Base-by-base conservation (phyloP, 2,329 filamentous ascomycete genomes). In the Talaromyces sp. region DNA sequence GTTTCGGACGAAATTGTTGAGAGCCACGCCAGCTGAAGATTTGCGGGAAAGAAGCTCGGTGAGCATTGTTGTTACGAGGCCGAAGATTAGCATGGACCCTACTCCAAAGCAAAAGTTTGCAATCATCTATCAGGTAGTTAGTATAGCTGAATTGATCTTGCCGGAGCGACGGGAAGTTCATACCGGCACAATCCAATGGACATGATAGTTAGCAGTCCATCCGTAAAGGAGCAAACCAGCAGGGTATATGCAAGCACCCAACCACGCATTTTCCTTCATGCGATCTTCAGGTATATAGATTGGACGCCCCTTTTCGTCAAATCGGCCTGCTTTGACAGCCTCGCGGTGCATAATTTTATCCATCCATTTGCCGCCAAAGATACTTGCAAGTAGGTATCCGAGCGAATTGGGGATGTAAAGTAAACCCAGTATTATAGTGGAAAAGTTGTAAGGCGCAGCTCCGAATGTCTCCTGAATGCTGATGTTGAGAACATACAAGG, bases 1-100 rank as follows among this genome's bases (percentile, higher is more conserved):
- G 65, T 93, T 94, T 50, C 89, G 78, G 53, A 89, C 79, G 66
- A 93, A 89, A 69, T 93, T 93, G 72, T 93, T 92, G 43, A 92
- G 78, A 0, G 89, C 90, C 2, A 93, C 88, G 1, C 89, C 89
- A 10, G 83, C 83, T 3, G 85, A 88, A 52, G 86, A 87, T 62
- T 81, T 80, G 41, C 83, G 80, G 13, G 88, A 88, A 79, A 93
- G 87, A 67, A 93, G 91, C 68, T 94, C 89, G 0, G 89, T 93
- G 63, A 94, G 77, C 88, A 94, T 91, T 0, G 90, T 94, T 0
- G 89, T 91, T 0, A 84, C 80, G 64, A 84, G 81, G 51, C 84
- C 81, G 73, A 89, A 91, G 31, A 91, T 85, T 3, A 94, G 78
- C 90, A 95, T 94, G 33, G 82, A 87, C 2, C 87, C 86, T 3